phyloP scores from a whole-genome alignment of 257 asterid species.

The Fraxinus excelsior region DNA sequence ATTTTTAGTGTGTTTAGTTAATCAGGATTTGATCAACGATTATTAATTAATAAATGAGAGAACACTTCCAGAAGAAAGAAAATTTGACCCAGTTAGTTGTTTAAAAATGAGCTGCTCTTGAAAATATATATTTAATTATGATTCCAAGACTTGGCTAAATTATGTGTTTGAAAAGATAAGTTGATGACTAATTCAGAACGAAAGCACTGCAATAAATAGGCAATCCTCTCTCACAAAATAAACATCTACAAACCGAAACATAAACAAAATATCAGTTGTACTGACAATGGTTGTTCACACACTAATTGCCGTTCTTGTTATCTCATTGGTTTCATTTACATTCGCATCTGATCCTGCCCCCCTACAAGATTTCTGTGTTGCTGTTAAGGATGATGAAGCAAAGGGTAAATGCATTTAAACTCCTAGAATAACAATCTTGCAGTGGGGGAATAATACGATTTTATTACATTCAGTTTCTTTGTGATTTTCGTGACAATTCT shows the following conservation, averaged over 20 bases:
- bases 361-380: conserved; percentile 32
- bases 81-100: neutral
- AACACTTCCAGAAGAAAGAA: neutral
- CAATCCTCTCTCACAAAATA: neutral
- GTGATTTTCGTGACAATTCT: too few species aligned
- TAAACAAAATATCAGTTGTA: neutral
- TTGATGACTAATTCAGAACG: neutral
- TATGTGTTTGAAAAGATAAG: neutral
- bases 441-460: too few species aligned
- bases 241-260: neutral
- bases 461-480: too few species aligned
- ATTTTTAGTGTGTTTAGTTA: neutral
- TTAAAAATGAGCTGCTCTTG: neutral
- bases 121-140: neutral
- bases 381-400: conserved; percentile 18
- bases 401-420: conserved; percentile 11
- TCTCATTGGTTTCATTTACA: neutral
- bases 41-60: neutral
- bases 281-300: neutral
- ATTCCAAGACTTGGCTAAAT: neutral
- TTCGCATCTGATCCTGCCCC: conserved; percentile 30
- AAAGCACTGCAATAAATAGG: neutral
- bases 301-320: neutral
- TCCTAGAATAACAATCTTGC: neutral
- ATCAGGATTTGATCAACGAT: neutral